Conservation (phyloP, 306 rosid genomes). For the Gleditsia sinensis region DNA sequence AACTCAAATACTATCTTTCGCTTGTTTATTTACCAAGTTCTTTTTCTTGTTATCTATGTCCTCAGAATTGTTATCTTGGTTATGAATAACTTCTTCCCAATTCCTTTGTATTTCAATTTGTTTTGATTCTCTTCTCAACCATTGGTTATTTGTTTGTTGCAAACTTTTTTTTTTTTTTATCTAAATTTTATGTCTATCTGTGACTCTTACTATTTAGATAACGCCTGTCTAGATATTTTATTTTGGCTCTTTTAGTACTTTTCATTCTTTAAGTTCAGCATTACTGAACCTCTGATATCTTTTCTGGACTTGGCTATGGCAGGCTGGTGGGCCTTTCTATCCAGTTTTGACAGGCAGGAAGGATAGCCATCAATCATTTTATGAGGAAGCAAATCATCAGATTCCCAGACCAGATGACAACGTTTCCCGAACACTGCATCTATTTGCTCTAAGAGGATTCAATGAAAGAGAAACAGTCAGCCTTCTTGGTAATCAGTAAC, state of each 20-base stretch:
- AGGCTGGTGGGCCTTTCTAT: conserved; percentile 93
- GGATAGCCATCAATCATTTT: conserved; percentile 66
- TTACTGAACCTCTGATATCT: conserved; percentile 12
- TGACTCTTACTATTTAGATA: background rate
- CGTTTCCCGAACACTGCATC: conserved; percentile 58
- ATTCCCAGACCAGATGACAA: conserved; percentile 76
- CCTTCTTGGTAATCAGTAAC: conserved; percentile 60
- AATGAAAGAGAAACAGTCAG: conserved; percentile 83
- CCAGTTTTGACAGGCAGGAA: conserved; percentile 75
- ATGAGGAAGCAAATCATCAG: conserved; percentile 53
- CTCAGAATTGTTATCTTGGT: background rate
- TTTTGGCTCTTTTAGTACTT: too few relatives aligned
- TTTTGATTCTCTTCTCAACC: background rate
- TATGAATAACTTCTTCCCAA: background rate
- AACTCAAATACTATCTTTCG: background rate
- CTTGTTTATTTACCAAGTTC: background rate
- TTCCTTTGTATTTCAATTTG: background rate
- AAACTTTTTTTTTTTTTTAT: too few relatives aligned
- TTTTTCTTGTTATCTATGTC: background rate
- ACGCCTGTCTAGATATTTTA: background rate
- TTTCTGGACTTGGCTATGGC: conserved; percentile 25
- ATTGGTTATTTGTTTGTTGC: background rate
- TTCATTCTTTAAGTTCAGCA: background rate
- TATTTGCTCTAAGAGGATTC: conserved; percentile 69
- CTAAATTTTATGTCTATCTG: background rate